A percentile compares a stretch with the other conserved stretches of the same genome.
phyloP scores from a whole-genome alignment of 208 protist genomes.

The Zelonia costaricensis region DNA sequence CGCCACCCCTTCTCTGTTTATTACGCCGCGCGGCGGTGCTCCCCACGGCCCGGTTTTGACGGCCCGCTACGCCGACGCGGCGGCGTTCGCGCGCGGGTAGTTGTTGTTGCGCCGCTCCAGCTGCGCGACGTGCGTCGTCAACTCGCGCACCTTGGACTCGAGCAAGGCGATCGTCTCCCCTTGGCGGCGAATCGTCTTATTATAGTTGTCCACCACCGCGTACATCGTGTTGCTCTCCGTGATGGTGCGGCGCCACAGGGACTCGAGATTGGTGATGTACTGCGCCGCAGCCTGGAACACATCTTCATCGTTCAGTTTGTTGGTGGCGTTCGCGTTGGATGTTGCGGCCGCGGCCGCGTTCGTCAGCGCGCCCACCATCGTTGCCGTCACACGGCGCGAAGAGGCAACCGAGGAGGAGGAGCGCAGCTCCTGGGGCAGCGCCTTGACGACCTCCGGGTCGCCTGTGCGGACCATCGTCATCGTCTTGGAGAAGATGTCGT shows the following conservation, averaged over 20 bases:
- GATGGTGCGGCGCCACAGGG: conserved; percentile 49
- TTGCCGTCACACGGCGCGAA: neutral
- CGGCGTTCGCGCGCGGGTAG: neutral
- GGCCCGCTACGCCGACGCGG: neutral
- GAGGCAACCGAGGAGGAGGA: neutral
- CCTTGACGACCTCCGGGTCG: conserved; percentile 26
- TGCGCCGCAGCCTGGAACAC: conserved; percentile 53
- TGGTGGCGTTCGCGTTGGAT: neutral
- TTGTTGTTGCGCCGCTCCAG: conserved; percentile 32
- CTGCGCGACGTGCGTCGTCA: conserved; percentile 36
- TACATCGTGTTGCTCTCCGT: conserved; percentile 47
- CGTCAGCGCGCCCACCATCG: neutral
- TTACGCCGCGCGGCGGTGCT: neutral
- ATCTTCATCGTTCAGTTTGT: conserved; percentile 40
- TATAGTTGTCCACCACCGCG: conserved; percentile 27
- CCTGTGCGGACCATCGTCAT: conserved; percentile 50
- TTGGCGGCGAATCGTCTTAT: conserved; percentile 39
- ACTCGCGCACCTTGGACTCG: conserved; percentile 41
- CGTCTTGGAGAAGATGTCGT: conserved; percentile 30
- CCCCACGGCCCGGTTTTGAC: neutral
- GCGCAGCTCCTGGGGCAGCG: conserved; percentile 31
- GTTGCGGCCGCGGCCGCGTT: conserved; percentile 1
- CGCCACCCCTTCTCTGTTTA: no score
- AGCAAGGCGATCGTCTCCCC: conserved; percentile 41
- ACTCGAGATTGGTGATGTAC: conserved; percentile 71